Evolutionary conservation across 2,329 filamentous ascomycete species (phyloP), one percentile per base, ranked within the genome.

Genomic region (Penicillium concentricum): DNA sequence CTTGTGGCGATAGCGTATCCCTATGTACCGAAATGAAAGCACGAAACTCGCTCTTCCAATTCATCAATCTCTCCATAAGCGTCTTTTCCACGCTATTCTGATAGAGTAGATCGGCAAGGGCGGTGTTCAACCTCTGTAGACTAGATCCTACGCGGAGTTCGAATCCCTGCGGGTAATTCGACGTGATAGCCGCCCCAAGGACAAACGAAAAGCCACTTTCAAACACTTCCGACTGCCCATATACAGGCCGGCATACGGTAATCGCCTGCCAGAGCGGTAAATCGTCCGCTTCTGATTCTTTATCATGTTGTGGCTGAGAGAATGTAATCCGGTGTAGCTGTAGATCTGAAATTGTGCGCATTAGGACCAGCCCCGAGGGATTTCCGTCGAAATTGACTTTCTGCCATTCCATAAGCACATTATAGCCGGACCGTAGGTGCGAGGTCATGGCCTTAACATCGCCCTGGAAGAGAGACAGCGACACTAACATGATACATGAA

Each of bases 241-340:
- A 22, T 8, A 39, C 18, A 15, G 38, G 38, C 20, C 18, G 38
- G 12, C 18, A 39, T 39, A 22, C 12, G 18, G 18, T 22, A 22
- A 39, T 20, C 10, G 35, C 37, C 35, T 41, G 35, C 47, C 47
- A 49, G 16, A 49, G 16, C 9, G 47, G 47, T 18, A 49, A 28
- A 4, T 41, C 22, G 0, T 28, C 47, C n/a, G 35, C 34, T 13
- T 28, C 35, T 20, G 37, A 5, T 1, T 39, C 37, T 20, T 13
- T 3, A 39, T 39, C 37, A 13, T 12, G 12, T 18, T 12, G 18
- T 22, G 37, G 2, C 13, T 39, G 37, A 20, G 35, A 39, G 47
- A 49, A 49, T 41, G 47, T 49, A 37, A 41, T 22, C 18, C 47
- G 47, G n/a, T 49, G 47, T 8, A 49, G 47, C 18, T 49, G 47